Percentiles rank a stretch among this genome's conserved stretches.
phyloP scores from a whole-genome alignment of 352 stramenopile species.

The Phytophthora agathidicida region DNA sequence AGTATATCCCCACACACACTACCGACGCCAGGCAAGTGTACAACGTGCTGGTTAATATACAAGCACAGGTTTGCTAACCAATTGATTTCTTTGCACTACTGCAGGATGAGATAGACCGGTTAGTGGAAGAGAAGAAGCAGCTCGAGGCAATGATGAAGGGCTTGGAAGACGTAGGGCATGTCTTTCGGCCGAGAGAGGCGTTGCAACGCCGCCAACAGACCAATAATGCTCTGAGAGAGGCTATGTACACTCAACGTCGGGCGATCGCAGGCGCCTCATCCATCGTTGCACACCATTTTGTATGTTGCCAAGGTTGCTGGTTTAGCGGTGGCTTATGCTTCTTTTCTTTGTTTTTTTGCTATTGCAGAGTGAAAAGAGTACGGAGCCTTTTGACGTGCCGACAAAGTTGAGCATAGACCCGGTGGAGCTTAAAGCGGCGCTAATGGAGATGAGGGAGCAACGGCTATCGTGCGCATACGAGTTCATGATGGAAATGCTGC shows the following conservation, averaged over 20 bases:
- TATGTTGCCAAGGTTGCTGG: no score
- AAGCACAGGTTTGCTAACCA: no score
- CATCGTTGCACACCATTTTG: slow-evolving; percentile 3
- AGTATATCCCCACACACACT: no score
- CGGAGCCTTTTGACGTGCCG: slow-evolving; percentile 28
- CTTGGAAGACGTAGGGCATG: no score
- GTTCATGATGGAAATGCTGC: slow-evolving; percentile 30
- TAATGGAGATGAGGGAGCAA: slow-evolving; percentile 32
- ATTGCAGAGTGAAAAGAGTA: slow-evolving; percentile 31
- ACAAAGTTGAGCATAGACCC: slow-evolving; percentile 22
- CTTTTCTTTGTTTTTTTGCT: background rate
- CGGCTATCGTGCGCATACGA: slow-evolving; percentile 33
- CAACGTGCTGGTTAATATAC: no score
- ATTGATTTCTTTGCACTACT: no score
- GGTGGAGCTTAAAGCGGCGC: background rate
- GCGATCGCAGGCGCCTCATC: slow-evolving; percentile 27
- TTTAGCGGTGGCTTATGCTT: slow-evolving; percentile 4
- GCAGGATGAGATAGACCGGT: no score
- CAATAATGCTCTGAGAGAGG: slow-evolving; percentile 18
- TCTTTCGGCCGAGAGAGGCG: no score
- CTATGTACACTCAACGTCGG: slow-evolving; percentile 28
- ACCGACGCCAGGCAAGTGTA: no score
- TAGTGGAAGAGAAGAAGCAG: no score
- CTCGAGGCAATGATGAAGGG: no score
- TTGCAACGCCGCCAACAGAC: slow-evolving; percentile 16